Conservation (phyloP, 2,329 filamentous ascomycete genomes). For the Fusarium nanum region DNA sequence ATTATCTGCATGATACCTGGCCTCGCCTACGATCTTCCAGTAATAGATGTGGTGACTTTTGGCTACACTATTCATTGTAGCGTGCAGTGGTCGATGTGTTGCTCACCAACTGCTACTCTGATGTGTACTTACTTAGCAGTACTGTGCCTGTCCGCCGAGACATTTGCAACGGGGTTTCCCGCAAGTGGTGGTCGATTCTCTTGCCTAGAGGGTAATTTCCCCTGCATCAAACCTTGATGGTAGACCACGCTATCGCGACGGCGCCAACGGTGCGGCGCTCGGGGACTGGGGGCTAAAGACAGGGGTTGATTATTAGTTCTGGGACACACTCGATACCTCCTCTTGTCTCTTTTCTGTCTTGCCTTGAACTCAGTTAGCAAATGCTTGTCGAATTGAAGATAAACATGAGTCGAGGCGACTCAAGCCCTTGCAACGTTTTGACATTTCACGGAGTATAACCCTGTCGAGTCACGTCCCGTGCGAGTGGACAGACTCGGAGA, state of each 20-base stretch:
- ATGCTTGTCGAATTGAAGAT: neutral
- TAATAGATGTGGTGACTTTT: slow-evolving; percentile 6
- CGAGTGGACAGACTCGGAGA: slow-evolving; percentile 11
- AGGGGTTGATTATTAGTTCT: slow-evolving; percentile 26
- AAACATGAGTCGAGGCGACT: slow-evolving; percentile 11
- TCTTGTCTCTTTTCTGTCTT: slow-evolving; percentile 4
- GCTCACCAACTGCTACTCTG: neutral
- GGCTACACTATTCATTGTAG: neutral
- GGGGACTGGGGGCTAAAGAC: slow-evolving; percentile 13
- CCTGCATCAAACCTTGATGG: slow-evolving; percentile 46
- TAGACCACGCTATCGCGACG: slow-evolving; percentile 38
- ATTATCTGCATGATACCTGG: slow-evolving; percentile 4
- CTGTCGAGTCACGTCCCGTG: neutral
- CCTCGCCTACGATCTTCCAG: neutral
- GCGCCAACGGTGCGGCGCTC: slow-evolving; percentile 47
- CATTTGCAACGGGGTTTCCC: slow-evolving; percentile 12
- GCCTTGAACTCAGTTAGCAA: neutral
- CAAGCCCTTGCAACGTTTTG: neutral
- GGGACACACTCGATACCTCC: neutral
- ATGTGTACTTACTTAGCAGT: neutral
- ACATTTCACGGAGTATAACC: neutral
- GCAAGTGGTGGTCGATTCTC: slow-evolving; percentile 8
- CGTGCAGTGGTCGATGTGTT: neutral
- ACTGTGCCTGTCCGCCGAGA: neutral
- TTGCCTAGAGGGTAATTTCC: slow-evolving; percentile 37